Evolutionary conservation across 192 early-diverging fungal species (phyloP).

Genomic region (Diversispora epigaea): DNA sequence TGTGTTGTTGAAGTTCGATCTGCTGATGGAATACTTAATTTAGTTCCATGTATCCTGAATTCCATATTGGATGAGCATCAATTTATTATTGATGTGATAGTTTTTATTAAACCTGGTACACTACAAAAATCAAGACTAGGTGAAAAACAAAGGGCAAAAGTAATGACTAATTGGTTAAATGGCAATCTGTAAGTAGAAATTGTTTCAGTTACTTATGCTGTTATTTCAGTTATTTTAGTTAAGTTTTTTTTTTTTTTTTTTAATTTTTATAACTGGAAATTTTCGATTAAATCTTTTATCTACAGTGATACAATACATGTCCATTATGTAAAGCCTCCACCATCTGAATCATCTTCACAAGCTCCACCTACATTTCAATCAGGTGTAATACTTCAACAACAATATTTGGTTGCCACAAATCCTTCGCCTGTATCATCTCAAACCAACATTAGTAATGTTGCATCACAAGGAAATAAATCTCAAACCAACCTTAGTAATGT

Average conservation of each 20-base stretch:
- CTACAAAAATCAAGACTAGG: conserved; percentile 65
- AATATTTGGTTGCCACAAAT: background rate
- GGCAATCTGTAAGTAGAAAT: conserved; percentile 6
- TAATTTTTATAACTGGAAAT: background rate
- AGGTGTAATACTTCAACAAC: background rate
- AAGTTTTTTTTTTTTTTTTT: background rate
- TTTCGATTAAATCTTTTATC: background rate
- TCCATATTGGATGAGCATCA: conserved; percentile 69
- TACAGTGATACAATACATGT: background rate
- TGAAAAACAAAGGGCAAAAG: conserved; percentile 61
- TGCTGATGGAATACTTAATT: conserved; percentile 46
- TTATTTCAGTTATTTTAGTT: background rate
- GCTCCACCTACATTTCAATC: background rate
- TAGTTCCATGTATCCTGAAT: conserved; percentile 61
- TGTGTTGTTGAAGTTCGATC: conserved; percentile 41
- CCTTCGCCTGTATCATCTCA: background rate
- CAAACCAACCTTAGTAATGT: too few species aligned
- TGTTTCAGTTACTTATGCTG: background rate
- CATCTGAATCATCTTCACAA: background rate
- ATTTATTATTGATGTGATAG: conserved; percentile 70
- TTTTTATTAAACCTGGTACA: conserved; percentile 54
- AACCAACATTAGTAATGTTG: too few species aligned
- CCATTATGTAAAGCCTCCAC: background rate
- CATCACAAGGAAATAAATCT: too few species aligned
- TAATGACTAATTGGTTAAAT: conserved; percentile 26